phyloP scores from a whole-genome alignment of 2,329 filamentous ascomycete species.

The Trichophyton simii region DNA sequence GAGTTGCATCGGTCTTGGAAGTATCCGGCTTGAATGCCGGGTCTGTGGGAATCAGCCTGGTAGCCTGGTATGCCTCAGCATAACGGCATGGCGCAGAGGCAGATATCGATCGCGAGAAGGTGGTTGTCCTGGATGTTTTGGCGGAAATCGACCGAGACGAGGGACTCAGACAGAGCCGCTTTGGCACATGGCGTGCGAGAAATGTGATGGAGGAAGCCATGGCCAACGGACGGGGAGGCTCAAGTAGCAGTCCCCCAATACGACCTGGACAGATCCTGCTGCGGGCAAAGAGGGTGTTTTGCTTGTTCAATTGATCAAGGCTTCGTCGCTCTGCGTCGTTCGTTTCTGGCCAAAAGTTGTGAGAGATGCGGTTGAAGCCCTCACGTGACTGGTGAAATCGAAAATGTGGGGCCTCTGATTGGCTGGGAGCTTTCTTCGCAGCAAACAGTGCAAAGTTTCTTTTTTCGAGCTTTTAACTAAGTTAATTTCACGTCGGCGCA shows the following conservation, averaged over 20 bases:
- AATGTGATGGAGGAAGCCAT: conserved; percentile 53
- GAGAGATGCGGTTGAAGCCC: not conserved
- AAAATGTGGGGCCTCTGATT: conserved; percentile 3
- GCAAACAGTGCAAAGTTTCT: conserved; percentile 16
- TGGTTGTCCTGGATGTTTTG: conserved; percentile 26
- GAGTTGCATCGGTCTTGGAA: conserved; percentile 1
- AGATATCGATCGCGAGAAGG: conserved; percentile 43
- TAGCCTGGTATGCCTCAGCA: conserved; percentile 41
- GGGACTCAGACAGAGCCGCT: conserved; percentile 43
- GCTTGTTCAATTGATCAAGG: not conserved
- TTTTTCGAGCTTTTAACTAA: conserved; percentile 2
- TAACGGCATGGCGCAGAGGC: conserved; percentile 43
- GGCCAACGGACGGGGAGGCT: conserved; percentile 14
- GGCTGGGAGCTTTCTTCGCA: not conserved
- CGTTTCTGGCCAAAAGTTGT: not conserved
- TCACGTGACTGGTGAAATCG: not conserved
- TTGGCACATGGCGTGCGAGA: conserved; percentile 47
- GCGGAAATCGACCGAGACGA: conserved; percentile 34
- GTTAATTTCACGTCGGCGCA: not conserved
- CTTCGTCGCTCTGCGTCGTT: not conserved
- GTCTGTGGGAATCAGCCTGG: conserved; percentile 46
- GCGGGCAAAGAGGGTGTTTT: conserved; percentile 1
- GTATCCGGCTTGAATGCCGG: conserved; percentile 32
- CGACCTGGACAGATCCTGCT: conserved; percentile 3
- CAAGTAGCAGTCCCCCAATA: conserved; percentile 7